Percentiles rank a stretch among this genome's conserved stretches.
Evolutionary conservation across 2,329 filamentous ascomycete genomes (phyloP).

Genomic region (Colletotrichum godetiae): DNA sequence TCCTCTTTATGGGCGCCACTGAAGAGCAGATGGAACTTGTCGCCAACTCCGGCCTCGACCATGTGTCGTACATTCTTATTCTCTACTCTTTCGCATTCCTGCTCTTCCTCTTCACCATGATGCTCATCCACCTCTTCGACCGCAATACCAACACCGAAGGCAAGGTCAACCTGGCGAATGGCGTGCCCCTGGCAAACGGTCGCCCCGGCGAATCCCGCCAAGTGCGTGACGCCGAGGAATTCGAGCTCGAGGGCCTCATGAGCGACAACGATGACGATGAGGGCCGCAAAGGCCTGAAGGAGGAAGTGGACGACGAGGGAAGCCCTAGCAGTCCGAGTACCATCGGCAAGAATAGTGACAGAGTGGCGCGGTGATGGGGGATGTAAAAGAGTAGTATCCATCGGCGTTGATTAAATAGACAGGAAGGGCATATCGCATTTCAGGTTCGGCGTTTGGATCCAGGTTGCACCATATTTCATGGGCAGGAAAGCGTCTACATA

Average conservation of each 20-base stretch:
- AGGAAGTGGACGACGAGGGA: conserved; percentile 77
- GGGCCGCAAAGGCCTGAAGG: conserved; percentile 63
- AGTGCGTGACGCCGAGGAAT: conserved; percentile 83
- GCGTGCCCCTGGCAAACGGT: conserved; percentile 47
- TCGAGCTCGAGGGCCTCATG: conserved; percentile 86
- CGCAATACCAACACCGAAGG: conserved; percentile 58
- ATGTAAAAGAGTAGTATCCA: not conserved
- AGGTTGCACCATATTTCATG: conserved; percentile 13
- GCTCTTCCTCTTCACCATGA: conserved; percentile 89
- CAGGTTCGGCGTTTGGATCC: conserved; percentile 28
- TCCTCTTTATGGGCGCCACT: conserved; percentile 97
- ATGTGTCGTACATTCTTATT: conserved; percentile 92
- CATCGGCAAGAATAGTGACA: conserved; percentile 57
- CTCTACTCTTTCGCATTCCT: conserved; percentile 91
- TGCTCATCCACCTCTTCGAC: conserved; percentile 88
- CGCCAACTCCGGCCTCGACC: conserved; percentile 79
- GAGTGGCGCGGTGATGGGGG: conserved; percentile 39
- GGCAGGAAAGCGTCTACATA: conserved; percentile 22
- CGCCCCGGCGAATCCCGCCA: conserved; percentile 61
- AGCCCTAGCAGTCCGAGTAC: conserved; percentile 51
- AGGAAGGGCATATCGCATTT: conserved; percentile 24
- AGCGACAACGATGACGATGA: conserved; percentile 81
- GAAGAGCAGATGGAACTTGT: conserved; percentile 94
- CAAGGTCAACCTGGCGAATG: conserved; percentile 51
- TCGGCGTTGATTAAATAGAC: conserved; percentile 23